Evolutionary conservation across 2,329 filamentous ascomycete genomes (phyloP), one percentile per base, ranked within the genome.

Genomic region (Diaporthe citrichinensis): DNA sequence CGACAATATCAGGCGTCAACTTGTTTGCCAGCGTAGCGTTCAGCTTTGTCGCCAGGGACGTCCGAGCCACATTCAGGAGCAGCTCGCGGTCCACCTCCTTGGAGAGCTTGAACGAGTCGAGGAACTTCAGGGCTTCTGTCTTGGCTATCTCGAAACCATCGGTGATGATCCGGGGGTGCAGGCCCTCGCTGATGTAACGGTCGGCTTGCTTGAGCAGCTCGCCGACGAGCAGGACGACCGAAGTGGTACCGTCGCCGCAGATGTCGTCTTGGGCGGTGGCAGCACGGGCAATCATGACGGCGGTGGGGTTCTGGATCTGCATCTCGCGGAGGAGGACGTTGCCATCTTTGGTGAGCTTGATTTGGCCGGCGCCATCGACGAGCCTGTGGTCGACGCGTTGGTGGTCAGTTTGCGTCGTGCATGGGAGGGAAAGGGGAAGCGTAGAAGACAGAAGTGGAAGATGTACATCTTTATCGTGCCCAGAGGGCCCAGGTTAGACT

Each of bases 261-360:
- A 99, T 99, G 82, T 99, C 97, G 85, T 99, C 97, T 85, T 99
- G 96, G 79, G 97, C 97, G 51, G 97, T 99, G 75, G 97, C 97
- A 81, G 96, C 95, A 83, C 92, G 88, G 74, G 91, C 92, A 84
- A 93, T 93, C 91, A 93, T 93, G 78, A 97, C 97, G 79, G 97
- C 97, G 49, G 97, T 99, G 39, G 97, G 97, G 86, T 98, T 98
- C 88, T 98, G 96, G 84, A 98, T 98, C 92, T 98, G 96, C 92
- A 93, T 93, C 84, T 94, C 92, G 81, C 92, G 88, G 78, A 93
- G 86, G 36, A 93, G 88, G 77, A 98, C 96, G 82, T 98, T 98
- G 84, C 97, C 97, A 87, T 99, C 97, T 86, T 99, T 99, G 81
- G 97, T 99, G 84, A 99, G 91, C 88, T 99, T 99, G 88, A 99